These are phyloP conservation scores for Cutaneotrichosporon spelunceum DNA, from an alignment of 1,284 basidiomycete genomes.

Conservation along the genomic window DNA sequence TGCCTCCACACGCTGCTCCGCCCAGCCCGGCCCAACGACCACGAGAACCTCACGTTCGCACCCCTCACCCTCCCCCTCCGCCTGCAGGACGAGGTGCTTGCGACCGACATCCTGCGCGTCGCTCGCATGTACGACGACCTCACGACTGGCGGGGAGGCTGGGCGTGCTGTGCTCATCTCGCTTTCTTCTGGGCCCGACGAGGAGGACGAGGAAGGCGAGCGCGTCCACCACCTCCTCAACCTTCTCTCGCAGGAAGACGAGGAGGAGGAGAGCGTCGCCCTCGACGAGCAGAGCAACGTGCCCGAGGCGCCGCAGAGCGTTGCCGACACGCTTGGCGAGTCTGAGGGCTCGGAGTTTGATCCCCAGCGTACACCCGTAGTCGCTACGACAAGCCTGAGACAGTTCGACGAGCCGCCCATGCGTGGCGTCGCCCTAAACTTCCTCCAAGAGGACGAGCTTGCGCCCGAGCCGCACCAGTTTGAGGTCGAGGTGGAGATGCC, in stretches of 20 bases:
- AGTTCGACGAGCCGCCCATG: slow-evolving; percentile 10
- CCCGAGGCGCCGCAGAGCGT: slow-evolving; percentile 12
- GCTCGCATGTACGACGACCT: slow-evolving; percentile 44
- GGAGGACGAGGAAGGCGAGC: slow-evolving; percentile 45
- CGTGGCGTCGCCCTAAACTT: slow-evolving; percentile 38
- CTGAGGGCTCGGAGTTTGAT: slow-evolving; percentile 11
- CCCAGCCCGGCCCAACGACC: slow-evolving; percentile 41
- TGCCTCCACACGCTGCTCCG: slow-evolving; percentile 61
- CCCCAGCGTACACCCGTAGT: slow-evolving; percentile 17
- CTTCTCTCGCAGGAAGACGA: slow-evolving; percentile 24
- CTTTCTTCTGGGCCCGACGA: slow-evolving; percentile 30
- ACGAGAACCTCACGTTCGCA: slow-evolving; percentile 50
- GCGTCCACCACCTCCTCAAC: slow-evolving; percentile 37
- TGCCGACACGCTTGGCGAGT: not conserved
- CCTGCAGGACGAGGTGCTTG: slow-evolving; percentile 45
- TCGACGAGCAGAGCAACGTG: slow-evolving; percentile 6
- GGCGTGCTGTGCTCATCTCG: slow-evolving; percentile 26
- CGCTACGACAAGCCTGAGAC: not conserved
- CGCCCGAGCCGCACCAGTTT: slow-evolving; percentile 21
- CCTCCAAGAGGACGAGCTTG: slow-evolving; percentile 47
- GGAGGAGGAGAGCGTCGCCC: slow-evolving; percentile 4
- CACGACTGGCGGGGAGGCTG: slow-evolving; percentile 31
- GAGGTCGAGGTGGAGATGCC: slow-evolving; percentile 31
- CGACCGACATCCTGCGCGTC: slow-evolving; percentile 45
- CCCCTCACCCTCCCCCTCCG: slow-evolving; percentile 43